Base-by-base conservation (phyloP, 352 stramenopile genomes). In the Thalassiosira livingstoniorum region DNA sequence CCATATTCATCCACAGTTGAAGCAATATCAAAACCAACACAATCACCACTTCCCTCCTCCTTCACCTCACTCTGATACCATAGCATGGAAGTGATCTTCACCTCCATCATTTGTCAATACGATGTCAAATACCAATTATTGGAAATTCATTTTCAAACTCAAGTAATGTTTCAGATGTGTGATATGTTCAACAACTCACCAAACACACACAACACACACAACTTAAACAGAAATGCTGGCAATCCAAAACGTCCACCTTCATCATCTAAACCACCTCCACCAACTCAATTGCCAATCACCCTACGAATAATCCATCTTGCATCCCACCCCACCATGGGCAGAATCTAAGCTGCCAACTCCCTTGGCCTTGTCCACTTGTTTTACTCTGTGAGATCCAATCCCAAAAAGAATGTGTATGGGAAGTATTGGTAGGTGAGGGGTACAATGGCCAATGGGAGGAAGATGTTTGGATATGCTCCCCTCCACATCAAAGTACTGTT, bases 21-120 rank as follows among this genome's bases (percentile, higher is more conserved):
- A 10, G 10, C 29, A 7, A 32, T 25, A 10, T 23, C 55, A 39
- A 11, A 7, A 64, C 5, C 32, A 35, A 64, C 15, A 29, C 32
- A 31, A n/a, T 7, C n/a, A 39, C 25, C 23, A 32, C 31, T 64
- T 21, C 73, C 73, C 21, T 32, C 71, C 39, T 21, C 83, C 18
- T 87, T 87, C 54, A 72, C 80, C 4, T 69, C 47, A 3, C 70
- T 83, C 53, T 81, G 69, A 29, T 90, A 93, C 64, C 43, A 64
- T 35, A 87, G 90, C 3, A 83, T 91, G 66, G 87, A 92, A 70
- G 78, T 94, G 27, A 67, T 94, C 10, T 91, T 94, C 73, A 71
- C 75, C 2, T 15, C 47, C 4, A n/a, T 58, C 21, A 58, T 58
- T 58, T n/a, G 47, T 10, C 47, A 58, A 29, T 7, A 29, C 11